phyloP scores from a whole-genome alignment of 2,329 filamentous ascomycete genomes.

The Pseudodiploospora longispora region DNA sequence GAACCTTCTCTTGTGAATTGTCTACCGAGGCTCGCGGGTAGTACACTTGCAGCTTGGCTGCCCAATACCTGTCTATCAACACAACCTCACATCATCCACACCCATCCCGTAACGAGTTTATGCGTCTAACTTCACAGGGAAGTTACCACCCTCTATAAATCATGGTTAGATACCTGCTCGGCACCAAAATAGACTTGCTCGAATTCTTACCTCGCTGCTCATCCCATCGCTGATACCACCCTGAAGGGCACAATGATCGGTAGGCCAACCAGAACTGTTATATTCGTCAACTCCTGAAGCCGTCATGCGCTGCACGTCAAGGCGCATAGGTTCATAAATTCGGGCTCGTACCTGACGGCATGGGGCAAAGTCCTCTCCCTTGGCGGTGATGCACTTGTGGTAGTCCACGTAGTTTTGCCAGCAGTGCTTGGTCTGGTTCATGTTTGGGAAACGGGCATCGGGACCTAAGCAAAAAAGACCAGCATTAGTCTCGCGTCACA shows the following conservation, averaged over 20 bases:
- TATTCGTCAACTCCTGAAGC: conserved; percentile 12
- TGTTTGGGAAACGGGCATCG: conserved; percentile 97
- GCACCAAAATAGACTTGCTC: conserved; percentile 11
- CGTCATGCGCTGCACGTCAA: not conserved
- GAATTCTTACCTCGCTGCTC: conserved; percentile 77
- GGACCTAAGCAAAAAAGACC: conserved; percentile 55
- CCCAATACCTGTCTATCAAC: conserved; percentile 21
- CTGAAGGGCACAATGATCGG: conserved; percentile 92
- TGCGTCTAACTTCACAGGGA: conserved; percentile 57
- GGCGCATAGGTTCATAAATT: too few species aligned
- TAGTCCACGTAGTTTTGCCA: conserved; percentile 99
- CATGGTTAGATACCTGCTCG: not conserved
- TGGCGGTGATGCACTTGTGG: conserved; percentile 98
- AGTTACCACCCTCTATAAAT: conserved; percentile 54
- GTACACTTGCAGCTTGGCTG: conserved; percentile 30
- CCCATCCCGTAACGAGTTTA: conserved; percentile 27
- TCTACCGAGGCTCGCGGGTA: conserved; percentile 24
- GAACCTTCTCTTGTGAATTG: conserved; percentile 14
- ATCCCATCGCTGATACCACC: conserved; percentile 93
- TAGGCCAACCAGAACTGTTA: conserved; percentile 89
- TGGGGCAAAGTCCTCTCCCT: conserved; percentile 96
- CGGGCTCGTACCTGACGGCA: conserved; percentile 76
- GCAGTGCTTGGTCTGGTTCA: conserved; percentile 99
- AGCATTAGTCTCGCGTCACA: conserved; percentile 3
- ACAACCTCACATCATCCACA: conserved; percentile 10